Conservation (phyloP, 805 yeast genomes). For the Tanozyma kutaoensis region DNA sequence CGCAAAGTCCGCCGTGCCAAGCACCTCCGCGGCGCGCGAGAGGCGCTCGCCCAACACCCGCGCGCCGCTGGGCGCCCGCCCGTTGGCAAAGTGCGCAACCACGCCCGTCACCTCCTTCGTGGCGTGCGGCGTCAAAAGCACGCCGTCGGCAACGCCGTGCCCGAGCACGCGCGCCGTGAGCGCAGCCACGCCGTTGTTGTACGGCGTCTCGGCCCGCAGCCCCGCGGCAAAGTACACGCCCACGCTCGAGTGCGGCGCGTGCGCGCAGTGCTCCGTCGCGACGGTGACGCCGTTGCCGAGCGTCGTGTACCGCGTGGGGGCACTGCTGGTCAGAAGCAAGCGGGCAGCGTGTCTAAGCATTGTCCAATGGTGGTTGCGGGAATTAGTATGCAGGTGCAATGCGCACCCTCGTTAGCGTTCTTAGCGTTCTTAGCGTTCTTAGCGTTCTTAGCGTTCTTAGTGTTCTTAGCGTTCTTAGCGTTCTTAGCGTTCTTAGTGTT, state of each 20-base stretch:
- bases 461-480: no score
- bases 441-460: no score
- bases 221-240: constrained; percentile 71
- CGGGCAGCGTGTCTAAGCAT: no score
- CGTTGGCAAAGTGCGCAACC: constrained; percentile 16
- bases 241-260: constrained; percentile 42
- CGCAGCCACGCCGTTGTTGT: constrained; percentile 72
- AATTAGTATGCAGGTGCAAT: no score
- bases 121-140: constrained; percentile 38
- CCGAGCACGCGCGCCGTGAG: constrained; percentile 39
- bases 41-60: constrained; percentile 33
- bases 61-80: constrained; percentile 38
- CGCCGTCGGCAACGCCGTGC: constrained; percentile 26
- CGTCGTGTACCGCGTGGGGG: constrained; percentile 58
- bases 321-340: constrained; percentile 40
- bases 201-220: constrained; percentile 65
- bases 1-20: constrained; percentile 32
- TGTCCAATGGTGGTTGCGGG: no score
- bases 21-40: constrained; percentile 19
- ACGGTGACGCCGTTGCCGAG: constrained; percentile 63
- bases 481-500: no score
- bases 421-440: no score
- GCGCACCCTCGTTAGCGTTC: no score
- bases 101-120: constrained; percentile 56
- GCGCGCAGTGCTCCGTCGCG: constrained; percentile 52